Percentiles rank a stretch among this genome's conserved stretches.
phyloP scores from a whole-genome alignment of 352 stramenopile genomes.

The Thalassiosira livingstoniorum region DNA sequence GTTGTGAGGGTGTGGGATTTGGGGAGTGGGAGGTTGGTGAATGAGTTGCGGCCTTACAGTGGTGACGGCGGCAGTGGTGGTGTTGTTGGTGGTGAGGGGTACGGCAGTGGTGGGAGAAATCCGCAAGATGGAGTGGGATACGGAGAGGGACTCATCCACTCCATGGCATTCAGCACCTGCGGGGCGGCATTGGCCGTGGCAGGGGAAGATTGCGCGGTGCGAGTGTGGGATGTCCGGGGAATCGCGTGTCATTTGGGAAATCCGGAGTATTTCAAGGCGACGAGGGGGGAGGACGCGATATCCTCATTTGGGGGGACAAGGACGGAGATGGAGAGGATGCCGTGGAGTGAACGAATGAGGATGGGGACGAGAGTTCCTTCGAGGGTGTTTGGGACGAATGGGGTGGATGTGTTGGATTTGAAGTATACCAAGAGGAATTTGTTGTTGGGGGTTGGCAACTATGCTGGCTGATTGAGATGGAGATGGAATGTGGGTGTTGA shows the following conservation, averaged over 20 bases:
- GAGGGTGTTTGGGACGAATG: conserved; percentile 57
- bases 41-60: conserved; percentile 70
- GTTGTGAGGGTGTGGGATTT: conserved; percentile 95
- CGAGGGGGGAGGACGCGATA: conserved; percentile 29
- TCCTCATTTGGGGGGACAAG: conserved; percentile 38
- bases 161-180: conserved; percentile 79
- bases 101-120: no score
- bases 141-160: conserved; percentile 64
- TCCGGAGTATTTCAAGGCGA: conserved; percentile 57
- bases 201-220: conserved; percentile 76
- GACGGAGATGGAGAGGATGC: conserved; percentile 19
- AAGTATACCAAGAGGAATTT: conserved; percentile 84
- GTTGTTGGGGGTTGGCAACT: conserved; percentile 80
- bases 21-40: conserved; percentile 78
- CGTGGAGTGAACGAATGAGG: conserved; percentile 17
- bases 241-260: conserved; percentile 47
- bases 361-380: conserved; percentile 38
- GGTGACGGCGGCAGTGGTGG: no score
- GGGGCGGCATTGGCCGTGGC: conserved; percentile 74
- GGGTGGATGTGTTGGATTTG: conserved; percentile 75
- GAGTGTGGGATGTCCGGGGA: conserved; percentile 81
- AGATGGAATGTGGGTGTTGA: no score
- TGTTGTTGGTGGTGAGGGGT: no score
- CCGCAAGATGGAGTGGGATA: conserved; percentile 24
- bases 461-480: conserved; percentile 20